Evolutionary conservation across 2,329 filamentous ascomycete species (phyloP), one percentile per base, ranked within the genome.

Genomic region (Fusarium ambrosium): DNA sequence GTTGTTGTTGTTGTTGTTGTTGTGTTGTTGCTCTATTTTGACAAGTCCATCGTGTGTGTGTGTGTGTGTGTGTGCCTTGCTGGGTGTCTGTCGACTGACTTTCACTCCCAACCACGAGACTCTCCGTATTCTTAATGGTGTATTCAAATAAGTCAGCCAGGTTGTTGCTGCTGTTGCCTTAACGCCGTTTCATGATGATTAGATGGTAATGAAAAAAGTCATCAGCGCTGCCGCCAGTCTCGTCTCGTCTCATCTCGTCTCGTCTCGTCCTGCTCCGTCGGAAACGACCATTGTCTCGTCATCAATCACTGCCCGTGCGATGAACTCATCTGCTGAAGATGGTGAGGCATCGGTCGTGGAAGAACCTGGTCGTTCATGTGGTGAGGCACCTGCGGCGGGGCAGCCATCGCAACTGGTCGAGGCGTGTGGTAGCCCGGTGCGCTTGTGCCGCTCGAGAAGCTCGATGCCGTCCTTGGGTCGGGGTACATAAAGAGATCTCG

Each of bases 391-490:
- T 72, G 75, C 4, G 72, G 75, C 16, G 77, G 76, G 45, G 77
- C 77, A 55, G 69, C 74, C 77, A 79, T 79, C 6, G 76, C 29
- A 18, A 60, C 64, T 27, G 72, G 74, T 41, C 77, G 71, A n/a
- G 77, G 76, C 32, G 77, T 79, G 36, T 77, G 77, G 48, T 77
- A 78, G 24, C 77, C 77, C 34, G 71, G 74, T 36, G 63, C 74
- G 70, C 82, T 84, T 10, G 81, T 75, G 43, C 81, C 78, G 73
- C 84, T 86, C 10, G 85, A 86, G 76, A 87, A 86, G 77, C 84
- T 87, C n/a, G 84, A 83, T 66, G 78, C 79, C 13, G 77, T 72
- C 56, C 79, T 76, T 4, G 75, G 64, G 36, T 84, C 82, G 36
- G 71, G 71, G 9, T 45, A 68, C 36, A 78, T 78, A 59, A 85